phyloP scores from a whole-genome alignment of 148 eudicot species.

The Vaccinium macrocarpon region DNA sequence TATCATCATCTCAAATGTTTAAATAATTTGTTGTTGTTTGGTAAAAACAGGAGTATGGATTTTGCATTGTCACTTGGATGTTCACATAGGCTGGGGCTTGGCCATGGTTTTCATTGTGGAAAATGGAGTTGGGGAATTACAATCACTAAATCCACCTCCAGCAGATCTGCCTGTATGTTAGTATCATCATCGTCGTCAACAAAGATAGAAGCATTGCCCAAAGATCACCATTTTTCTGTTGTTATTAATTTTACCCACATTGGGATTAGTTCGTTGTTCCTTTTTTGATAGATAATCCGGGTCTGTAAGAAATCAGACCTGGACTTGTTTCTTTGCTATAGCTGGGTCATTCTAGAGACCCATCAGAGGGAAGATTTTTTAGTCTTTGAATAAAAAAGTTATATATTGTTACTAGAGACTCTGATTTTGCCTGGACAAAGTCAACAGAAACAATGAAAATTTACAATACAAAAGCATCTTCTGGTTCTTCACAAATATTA shows the following conservation, averaged over 20 bases:
- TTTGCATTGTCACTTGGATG: constrained; percentile 84
- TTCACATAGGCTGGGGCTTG: constrained; percentile 70
- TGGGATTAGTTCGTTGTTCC: constrained; percentile 21
- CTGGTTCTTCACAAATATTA: too few species aligned
- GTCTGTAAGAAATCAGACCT: constrained; percentile 1
- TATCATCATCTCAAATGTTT: neutral
- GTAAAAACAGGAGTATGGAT: constrained; percentile 68
- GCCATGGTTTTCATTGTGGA: constrained; percentile 76
- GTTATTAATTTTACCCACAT: constrained; percentile 21
- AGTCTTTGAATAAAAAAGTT: too few species aligned
- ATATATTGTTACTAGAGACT: too few species aligned
- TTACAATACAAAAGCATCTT: too few species aligned
- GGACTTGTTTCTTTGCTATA: neutral
- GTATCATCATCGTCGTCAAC: neutral
- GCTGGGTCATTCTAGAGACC: neutral
- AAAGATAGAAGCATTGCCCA: neutral
- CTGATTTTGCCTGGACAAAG: too few species aligned
- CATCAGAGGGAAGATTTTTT: too few species aligned
- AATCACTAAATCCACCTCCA: constrained; percentile 55
- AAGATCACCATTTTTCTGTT: neutral
- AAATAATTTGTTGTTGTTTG: neutral
- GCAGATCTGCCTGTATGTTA: constrained; percentile 64
- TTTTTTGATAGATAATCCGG: constrained; percentile 12
- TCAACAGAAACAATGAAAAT: too few species aligned
- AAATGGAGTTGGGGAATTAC: constrained; percentile 57